Evolutionary conservation across 257 asterid species (phyloP).

Genomic region (Apocynum venetum): DNA sequence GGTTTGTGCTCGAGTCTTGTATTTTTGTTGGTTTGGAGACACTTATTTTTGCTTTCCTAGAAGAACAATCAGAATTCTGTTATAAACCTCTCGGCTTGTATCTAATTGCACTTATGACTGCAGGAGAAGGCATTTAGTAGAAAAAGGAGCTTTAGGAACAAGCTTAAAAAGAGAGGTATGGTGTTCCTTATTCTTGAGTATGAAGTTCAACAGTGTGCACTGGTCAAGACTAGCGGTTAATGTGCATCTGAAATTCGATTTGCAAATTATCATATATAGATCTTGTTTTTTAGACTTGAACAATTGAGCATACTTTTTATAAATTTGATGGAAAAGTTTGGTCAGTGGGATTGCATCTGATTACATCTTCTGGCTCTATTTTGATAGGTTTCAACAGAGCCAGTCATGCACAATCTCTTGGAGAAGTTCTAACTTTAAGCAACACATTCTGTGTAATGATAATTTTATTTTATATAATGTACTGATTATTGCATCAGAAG

Average conservation of each 20-base stretch:
- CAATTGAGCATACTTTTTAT: neutral
- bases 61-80: neutral
- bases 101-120: conserved; percentile 22
- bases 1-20: neutral
- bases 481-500: neutral
- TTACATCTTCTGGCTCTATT: neutral
- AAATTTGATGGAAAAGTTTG: neutral
- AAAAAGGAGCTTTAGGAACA: conserved; percentile 93
- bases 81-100: neutral
- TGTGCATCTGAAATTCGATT: neutral
- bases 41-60: neutral
- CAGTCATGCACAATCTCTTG: conserved; percentile 35
- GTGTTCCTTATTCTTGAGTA: neutral
- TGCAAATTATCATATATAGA: conserved; percentile 13
- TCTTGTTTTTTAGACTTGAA: neutral
- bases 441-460: neutral
- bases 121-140: conserved; percentile 95
- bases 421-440: conserved; percentile 6
- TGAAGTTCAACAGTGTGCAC: neutral
- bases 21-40: neutral
- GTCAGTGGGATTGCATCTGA: neutral
- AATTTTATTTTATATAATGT: neutral
- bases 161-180: conserved; percentile 70
- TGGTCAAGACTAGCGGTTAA: neutral
- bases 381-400: conserved; percentile 48